Evolutionary conservation across 2,329 filamentous ascomycete species (phyloP).

Genomic region (Cladosporium sp.): DNA sequence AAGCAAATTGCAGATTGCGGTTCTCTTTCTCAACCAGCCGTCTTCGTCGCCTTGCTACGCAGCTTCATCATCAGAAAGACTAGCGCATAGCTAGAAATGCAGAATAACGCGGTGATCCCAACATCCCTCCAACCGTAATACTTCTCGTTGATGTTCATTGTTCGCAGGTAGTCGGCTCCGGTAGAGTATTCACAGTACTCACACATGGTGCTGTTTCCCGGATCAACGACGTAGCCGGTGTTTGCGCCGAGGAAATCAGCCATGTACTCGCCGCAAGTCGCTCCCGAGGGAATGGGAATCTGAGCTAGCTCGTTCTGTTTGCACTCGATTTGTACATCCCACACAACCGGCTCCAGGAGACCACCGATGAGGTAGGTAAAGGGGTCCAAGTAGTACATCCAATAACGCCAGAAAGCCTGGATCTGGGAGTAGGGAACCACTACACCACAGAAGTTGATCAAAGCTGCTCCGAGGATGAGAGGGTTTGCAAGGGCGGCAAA

Average conservation of each 20-base stretch:
- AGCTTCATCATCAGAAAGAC: constrained; percentile 32
- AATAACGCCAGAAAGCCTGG: constrained; percentile 35
- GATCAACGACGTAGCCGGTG: constrained; percentile 50
- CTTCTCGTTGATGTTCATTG: constrained; percentile 56
- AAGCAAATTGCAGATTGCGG: too few relatives aligned
- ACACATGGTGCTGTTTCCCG: constrained; percentile 52
- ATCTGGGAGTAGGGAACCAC: constrained; percentile 32
- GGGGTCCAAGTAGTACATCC: constrained; percentile 42
- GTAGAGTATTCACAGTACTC: constrained; percentile 55
- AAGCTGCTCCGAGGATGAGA: constrained; percentile 23
- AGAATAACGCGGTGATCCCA: constrained; percentile 54
- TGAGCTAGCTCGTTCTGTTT: constrained; percentile 32
- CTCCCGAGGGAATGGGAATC: constrained; percentile 45
- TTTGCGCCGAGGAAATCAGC: constrained; percentile 40
- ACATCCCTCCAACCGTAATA: constrained; percentile 64
- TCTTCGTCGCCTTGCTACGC: constrained; percentile 10
- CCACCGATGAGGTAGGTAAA: constrained; percentile 73
- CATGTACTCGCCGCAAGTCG: constrained; percentile 58
- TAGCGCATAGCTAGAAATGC: constrained; percentile 6
- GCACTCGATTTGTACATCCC: constrained; percentile 25
- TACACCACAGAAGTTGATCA: constrained; percentile 33
- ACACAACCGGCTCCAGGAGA: constrained; percentile 63
- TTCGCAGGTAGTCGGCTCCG: constrained; percentile 57
- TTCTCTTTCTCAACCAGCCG: too few relatives aligned
- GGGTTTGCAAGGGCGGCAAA: constrained; percentile 45